Evolutionary conservation across 1,284 basidiomycete species (phyloP), one percentile per base, ranked within the genome.

Genomic region (Pterulicium gracile): DNA sequence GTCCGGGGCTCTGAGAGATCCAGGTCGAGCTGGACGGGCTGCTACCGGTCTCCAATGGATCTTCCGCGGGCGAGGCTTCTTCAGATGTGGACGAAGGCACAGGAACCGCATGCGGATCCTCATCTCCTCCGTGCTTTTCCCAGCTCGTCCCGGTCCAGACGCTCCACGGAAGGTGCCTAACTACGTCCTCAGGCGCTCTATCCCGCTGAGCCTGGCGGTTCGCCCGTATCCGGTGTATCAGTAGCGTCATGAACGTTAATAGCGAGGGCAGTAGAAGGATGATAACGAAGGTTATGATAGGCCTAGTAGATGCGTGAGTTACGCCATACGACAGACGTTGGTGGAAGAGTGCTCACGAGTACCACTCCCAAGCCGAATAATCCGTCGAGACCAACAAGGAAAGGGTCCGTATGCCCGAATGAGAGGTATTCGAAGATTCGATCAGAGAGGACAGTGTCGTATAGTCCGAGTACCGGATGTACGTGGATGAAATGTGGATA

Each of bases 281-380:
- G 47, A 87, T 66, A 52, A 89, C 69, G 55, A 91, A 82, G 4
- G 85, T 88, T 49, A 88, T 70, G 50, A 88, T 82, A 12, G 85
- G 85, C 46, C 85, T 88, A 55, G 36, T 34, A 15, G 21, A 47
- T 49, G n/a, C 47, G 47, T 2, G 22, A 49, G 39, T 32, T 52
- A 44, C 51, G 14, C 40, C 14, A 39, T 20, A 43, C n/a, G n/a
- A n/a, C 24, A 17, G 51, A 46, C 21, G 44, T 24, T 27, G 22
- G 42, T 23, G 43, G 46, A 39, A 18, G 22, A 49, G 48, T 42
- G 74, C 84, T 57, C 55, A 87, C 83, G 83, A 88, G 56, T 87
- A 88, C 85, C 84, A 88, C 58, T 87, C 84, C 84, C 85, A 87
- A 35, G 79, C 75, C 18, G 81, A 82, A 55, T 81, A 83, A 52